Percentiles rank a stretch among this genome's conserved stretches.
These are phyloP conservation scores for Coprinopsis marcescibilis DNA, from an alignment of 768 basidiomycete genomes.

Conservation along the genomic window DNA sequence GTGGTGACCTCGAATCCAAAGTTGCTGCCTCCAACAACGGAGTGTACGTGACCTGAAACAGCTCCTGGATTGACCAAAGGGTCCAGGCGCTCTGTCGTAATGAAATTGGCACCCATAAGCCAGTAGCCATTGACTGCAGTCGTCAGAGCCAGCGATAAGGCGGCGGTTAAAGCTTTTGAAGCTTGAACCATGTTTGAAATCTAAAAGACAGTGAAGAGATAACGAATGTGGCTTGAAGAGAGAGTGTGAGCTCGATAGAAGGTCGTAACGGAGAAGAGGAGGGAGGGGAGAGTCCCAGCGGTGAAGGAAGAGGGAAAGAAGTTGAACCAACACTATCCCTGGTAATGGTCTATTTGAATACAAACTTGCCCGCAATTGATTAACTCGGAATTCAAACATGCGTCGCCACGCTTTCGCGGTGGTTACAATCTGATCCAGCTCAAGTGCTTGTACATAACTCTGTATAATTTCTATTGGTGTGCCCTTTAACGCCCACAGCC, in stretches of 20 bases:
- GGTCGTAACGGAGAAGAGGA: conserved; percentile 4
- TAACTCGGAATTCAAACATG: too few species aligned
- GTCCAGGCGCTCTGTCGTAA: conserved; percentile 45
- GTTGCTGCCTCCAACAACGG: conserved; percentile 49
- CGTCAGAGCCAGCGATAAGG: conserved; percentile 1
- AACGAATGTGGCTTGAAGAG: conserved; percentile 7
- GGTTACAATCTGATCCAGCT: too few species aligned
- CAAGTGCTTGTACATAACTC: too few species aligned
- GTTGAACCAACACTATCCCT: background rate
- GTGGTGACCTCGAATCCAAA: conserved; percentile 39
- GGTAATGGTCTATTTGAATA: too few species aligned
- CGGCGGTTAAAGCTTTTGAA: conserved; percentile 5
- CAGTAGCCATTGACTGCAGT: conserved; percentile 9
- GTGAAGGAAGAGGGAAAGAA: conserved; percentile 2
- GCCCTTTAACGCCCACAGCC: too few species aligned
- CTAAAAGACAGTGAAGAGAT: background rate
- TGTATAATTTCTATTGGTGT: too few species aligned
- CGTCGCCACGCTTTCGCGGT: too few species aligned
- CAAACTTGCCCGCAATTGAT: too few species aligned
- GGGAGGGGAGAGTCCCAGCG: conserved; percentile 1
- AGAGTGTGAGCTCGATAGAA: background rate
- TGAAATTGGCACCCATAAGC: conserved; percentile 22
- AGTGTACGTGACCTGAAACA: conserved; percentile 43
- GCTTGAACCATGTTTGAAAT: conserved; percentile 1
- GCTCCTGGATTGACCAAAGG: conserved; percentile 43